phyloP scores from a whole-genome alignment of 495 filamentous ascomycete genomes.

The Saxophila tyrrhenica region DNA sequence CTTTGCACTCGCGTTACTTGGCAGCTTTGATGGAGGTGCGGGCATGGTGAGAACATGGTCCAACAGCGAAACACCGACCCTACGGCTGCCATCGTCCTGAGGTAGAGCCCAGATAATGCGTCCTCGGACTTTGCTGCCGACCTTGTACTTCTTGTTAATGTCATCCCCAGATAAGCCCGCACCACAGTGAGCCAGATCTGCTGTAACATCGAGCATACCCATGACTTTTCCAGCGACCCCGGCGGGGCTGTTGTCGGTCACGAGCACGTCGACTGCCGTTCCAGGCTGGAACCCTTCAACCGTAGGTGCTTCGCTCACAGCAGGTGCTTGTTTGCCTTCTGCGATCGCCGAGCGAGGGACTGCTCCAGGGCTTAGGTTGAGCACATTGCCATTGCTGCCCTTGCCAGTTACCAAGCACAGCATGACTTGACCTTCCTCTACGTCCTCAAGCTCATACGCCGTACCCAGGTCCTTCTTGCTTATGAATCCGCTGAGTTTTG shows the following conservation, averaged over 20 bases:
- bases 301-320: conserved; percentile 64
- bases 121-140: conserved; percentile 72
- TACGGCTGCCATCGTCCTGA: conserved; percentile 57
- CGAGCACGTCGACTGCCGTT: conserved; percentile 71
- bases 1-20: conserved; percentile 14
- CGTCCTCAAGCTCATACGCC: conserved; percentile 43
- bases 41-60: conserved; percentile 66
- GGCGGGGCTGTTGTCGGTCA: conserved; percentile 53
- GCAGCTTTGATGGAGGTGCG: conserved; percentile 24
- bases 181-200: conserved; percentile 80
- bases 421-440: conserved; percentile 71
- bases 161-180: conserved; percentile 40
- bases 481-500: conserved; percentile 67
- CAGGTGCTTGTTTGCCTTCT: conserved; percentile 21
- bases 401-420: conserved; percentile 72
- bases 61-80: conserved; percentile 74
- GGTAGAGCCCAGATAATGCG: conserved; percentile 81
- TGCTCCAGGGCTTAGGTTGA: conserved; percentile 72
- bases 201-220: conserved; percentile 79
- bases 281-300: conserved; percentile 86
- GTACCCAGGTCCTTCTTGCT: conserved; percentile 70
- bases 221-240: conserved; percentile 79
- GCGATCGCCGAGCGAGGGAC: conserved; percentile 5
- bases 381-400: conserved; percentile 62
- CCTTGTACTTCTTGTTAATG: conserved; percentile 60